Evolutionary conservation across 257 asterid genomes (phyloP).

Genomic region (Fraxinus quadrangulata): DNA sequence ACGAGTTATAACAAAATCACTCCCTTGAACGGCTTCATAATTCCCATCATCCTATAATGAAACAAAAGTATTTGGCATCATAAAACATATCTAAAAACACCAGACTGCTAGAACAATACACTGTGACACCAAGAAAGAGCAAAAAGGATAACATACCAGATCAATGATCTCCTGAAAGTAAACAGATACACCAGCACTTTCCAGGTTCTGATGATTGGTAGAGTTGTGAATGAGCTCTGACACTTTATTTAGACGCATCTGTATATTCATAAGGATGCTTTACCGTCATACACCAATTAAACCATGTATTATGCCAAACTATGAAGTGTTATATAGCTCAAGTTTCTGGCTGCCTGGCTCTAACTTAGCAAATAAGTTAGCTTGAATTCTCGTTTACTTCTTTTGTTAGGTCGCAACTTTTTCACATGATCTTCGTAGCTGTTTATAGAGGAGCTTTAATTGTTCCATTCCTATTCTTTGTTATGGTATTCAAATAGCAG

Average conservation of each 20-base stretch:
- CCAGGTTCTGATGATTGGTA: constrained; percentile 92
- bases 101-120: not conserved
- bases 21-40: constrained; percentile 80
- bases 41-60: constrained; percentile 71
- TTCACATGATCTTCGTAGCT: no score
- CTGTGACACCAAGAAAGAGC: not conserved
- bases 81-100: not conserved
- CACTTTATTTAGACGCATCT: constrained; percentile 98
- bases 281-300: constrained; percentile 4
- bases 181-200: constrained; percentile 95
- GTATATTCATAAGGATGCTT: constrained; percentile 28
- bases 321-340: not conserved
- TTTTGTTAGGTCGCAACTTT: no score
- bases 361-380: no score
- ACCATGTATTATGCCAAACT: not conserved
- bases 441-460: not conserved
- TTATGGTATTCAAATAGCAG: not conserved
- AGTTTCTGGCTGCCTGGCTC: not conserved
- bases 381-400: no score
- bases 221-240: constrained; percentile 98
- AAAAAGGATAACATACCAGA: constrained; percentile 45
- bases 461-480: not conserved
- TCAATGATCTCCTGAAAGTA: constrained; percentile 94
- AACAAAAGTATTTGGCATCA: not conserved
- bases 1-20: constrained; percentile 76